Evolutionary conservation across 768 basidiomycete species (phyloP).

Genomic region (Agrocybe chaxingu): DNA sequence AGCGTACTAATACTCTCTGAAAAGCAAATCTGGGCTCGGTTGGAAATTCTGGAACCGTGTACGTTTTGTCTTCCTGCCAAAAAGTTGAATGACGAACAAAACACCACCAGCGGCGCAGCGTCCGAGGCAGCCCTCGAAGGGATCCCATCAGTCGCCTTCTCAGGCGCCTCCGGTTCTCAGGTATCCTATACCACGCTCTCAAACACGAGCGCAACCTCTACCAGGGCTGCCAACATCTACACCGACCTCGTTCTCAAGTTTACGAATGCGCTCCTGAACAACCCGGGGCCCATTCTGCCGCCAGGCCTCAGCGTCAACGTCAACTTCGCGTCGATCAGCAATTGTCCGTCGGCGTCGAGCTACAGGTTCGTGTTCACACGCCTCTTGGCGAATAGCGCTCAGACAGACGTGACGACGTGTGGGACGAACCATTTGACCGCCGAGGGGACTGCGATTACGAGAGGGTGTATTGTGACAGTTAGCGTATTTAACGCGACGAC

Average conservation of each 20-base stretch:
- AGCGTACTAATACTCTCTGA: neutral
- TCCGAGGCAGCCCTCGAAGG: conserved; percentile 46
- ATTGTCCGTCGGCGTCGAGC: conserved; percentile 32
- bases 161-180: conserved; percentile 32
- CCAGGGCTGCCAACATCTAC: conserved; percentile 38
- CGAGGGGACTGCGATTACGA: conserved; percentile 36
- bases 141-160: conserved; percentile 49
- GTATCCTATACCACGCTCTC: conserved; percentile 51
- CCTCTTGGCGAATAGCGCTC: conserved; percentile 24
- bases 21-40: conserved; percentile 33
- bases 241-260: conserved; percentile 40
- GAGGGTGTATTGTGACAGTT: conserved; percentile 44
- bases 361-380: conserved; percentile 46
- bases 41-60: conserved; percentile 40
- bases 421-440: conserved; percentile 38
- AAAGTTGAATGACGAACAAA: neutral
- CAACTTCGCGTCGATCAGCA: conserved; percentile 41
- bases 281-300: conserved; percentile 35
- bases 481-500: conserved; percentile 41
- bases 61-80: conserved; percentile 11
- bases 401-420: conserved; percentile 42
- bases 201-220: conserved; percentile 28
- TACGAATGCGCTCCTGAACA: conserved; percentile 28
- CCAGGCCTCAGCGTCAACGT: conserved; percentile 42
- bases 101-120: conserved; percentile 40